Evolutionary conservation across 2,329 filamentous ascomycete species (phyloP).

Genomic region (Hymenoscyphus scutula): DNA sequence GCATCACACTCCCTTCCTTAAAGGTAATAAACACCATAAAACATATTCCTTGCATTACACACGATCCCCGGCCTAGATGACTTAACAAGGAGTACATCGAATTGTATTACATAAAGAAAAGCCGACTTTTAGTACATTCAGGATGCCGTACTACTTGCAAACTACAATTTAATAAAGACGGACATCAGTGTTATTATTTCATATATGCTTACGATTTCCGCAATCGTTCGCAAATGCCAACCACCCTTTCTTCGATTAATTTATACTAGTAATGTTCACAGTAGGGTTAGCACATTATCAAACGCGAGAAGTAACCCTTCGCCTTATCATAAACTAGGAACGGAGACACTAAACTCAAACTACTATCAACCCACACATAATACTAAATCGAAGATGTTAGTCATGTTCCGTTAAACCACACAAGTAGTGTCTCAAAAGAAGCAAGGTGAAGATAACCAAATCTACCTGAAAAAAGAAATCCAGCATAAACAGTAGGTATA

Average conservation of each 20-base stretch:
- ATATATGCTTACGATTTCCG: constrained; percentile 3
- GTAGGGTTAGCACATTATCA: not conserved
- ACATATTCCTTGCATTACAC: too few relatives aligned
- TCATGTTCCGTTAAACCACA: not conserved
- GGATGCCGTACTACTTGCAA: too few relatives aligned
- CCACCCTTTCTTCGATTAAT: not conserved
- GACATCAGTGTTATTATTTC: constrained; percentile 2
- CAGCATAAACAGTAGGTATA: not conserved
- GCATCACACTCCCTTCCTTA: too few relatives aligned
- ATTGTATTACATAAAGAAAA: too few relatives aligned
- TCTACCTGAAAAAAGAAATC: constrained; percentile 5
- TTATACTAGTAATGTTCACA: not conserved
- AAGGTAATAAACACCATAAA: too few relatives aligned
- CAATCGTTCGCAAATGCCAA: not conserved
- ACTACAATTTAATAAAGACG: not conserved
- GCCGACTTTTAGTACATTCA: too few relatives aligned
- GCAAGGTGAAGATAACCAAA: not conserved
- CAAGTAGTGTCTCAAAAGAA: not conserved
- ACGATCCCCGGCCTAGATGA: too few relatives aligned
- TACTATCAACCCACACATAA: not conserved
- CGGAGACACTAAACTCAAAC: not conserved
- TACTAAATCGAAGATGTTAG: constrained; percentile 3
- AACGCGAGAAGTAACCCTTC: not conserved
- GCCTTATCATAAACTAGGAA: too few relatives aligned
- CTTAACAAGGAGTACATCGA: too few relatives aligned